Base-by-base conservation (phyloP, 2,329 filamentous ascomycete genomes). In the Drechslerella coelobrocha region DNA sequence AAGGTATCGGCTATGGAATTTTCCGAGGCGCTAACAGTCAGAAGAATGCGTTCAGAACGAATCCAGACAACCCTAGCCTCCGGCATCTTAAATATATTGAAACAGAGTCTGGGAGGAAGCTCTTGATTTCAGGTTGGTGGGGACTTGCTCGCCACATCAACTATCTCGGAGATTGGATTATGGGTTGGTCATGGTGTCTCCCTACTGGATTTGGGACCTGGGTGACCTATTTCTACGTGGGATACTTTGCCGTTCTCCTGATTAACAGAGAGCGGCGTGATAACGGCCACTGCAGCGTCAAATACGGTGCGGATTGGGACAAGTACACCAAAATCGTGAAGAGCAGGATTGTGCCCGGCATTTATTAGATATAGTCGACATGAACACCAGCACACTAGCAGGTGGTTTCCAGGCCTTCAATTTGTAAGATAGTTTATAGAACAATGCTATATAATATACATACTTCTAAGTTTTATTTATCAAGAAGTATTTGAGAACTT, bases 21-120 rank as follows among this genome's bases (percentile, higher is more conserved):
- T 97, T 97, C 87, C 92, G 93, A 66, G 84, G 89, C n/a, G 87
- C 91, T 78, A 97, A 97, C 83, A 91, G 86, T 79, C 88, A 97
- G 81, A 97, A 97, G 86, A 96, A 97, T 80, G 84, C 85, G 23
- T 97, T 97, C 86, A 88, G 94, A 68, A 95, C 86, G 34, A 86
- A 97, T 78, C 92, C 92, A 26, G 82, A 88, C 29, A 90, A 96
- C 77, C 89, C 92, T 0, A 83, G 84, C 29, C 86, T 97, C 61
- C 84, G 86, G 43, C 88, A 96, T 77, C 86, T 97, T 75, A 86
- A 89, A 77, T 96, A 89, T 79, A 92, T 97, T 71, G 83, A 94
- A 81, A 97, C 93, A 8, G 87, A 87, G 77, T 84, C 86, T 1
- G 93, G 93, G 55, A 92, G 89, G 65, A 89, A 88, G 75, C 85